These are phyloP conservation scores for Syncephalastrum racemosum DNA, from an alignment of 371 early-diverging fungal species.

Conservation along the genomic window DNA sequence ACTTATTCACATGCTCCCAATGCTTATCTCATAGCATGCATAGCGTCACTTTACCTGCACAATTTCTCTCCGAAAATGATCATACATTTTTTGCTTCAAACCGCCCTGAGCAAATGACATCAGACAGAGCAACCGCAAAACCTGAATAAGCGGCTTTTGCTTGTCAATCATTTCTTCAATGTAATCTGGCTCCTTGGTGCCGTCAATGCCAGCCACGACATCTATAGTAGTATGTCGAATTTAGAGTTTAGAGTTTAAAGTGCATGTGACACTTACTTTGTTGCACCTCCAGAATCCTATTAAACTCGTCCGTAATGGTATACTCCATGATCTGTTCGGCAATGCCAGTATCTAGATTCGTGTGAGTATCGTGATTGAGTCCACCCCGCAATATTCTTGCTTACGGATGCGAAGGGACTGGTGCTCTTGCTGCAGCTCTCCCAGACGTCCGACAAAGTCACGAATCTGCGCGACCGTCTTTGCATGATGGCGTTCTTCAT, in stretches of 20 bases:
- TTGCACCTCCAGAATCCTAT: conserved; percentile 80
- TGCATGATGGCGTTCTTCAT: conserved; percentile 87
- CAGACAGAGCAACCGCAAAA: conserved; percentile 82
- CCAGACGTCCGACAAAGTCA: conserved; percentile 85
- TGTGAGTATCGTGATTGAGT: background rate
- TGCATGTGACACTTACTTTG: conserved; percentile 63
- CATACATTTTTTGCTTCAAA: conserved; percentile 76
- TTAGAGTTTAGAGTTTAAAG: background rate
- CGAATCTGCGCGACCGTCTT: conserved; percentile 87
- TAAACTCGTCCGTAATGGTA: conserved; percentile 81
- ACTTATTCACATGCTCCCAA: background rate
- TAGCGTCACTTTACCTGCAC: conserved; percentile 71
- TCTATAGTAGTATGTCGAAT: conserved; percentile 35
- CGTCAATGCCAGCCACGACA: conserved; percentile 78
- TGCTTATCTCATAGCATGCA: conserved; percentile 1
- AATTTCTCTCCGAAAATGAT: conserved; percentile 81
- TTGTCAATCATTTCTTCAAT: conserved; percentile 81
- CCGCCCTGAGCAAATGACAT: conserved; percentile 82
- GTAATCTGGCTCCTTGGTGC: conserved; percentile 70
- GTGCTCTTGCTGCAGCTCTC: conserved; percentile 81
- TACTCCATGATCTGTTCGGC: conserved; percentile 81
- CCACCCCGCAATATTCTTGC: conserved; percentile 12
- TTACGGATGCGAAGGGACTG: conserved; percentile 77
- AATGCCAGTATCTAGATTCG: conserved; percentile 69
- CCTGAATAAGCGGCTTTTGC: conserved; percentile 69